Evolutionary conservation across 2,329 filamentous ascomycete genomes (phyloP).

Genomic region (Bipolaris oryzae): DNA sequence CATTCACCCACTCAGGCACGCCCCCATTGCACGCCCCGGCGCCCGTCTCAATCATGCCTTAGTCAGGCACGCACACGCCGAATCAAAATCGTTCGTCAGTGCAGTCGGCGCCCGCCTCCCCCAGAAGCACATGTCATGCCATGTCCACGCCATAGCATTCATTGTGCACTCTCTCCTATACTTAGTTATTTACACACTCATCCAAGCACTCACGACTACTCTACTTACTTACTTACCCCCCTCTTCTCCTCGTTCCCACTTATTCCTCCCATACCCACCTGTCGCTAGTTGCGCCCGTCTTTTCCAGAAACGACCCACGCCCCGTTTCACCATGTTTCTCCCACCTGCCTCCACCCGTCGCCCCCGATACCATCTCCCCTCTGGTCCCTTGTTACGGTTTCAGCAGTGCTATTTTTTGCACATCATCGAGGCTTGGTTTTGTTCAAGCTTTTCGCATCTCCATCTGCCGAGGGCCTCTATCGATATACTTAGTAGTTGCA

Average conservation of each 20-base stretch:
- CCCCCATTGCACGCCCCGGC: conserved; percentile 10
- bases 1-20: conserved; percentile 20
- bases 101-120: not conserved
- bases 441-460: conserved; percentile 13
- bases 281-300: conserved; percentile 7
- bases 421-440: conserved; percentile 8
- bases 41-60: conserved; percentile 8
- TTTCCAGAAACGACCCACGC: conserved; percentile 9
- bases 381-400: conserved; percentile 6
- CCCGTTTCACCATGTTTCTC: conserved; percentile 13
- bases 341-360: conserved; percentile 3
- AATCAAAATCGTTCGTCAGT: not conserved
- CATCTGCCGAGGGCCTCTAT: conserved; percentile 7
- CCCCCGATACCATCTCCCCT: not conserved
- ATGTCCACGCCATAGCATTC: no score
- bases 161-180: no score
- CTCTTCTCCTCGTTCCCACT: no score
- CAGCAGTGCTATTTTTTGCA: conserved; percentile 11
- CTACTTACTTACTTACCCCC: no score
- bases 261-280: no score
- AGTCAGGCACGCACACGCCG: not conserved
- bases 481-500: conserved; percentile 1
- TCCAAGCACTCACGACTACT: not conserved
- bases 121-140: not conserved
- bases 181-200: no score